A percentile compares a stretch with the other conserved stretches of the same genome.
Evolutionary conservation across 371 early-diverging fungal species (phyloP).

Genomic region (Umbelopsis sp.): DNA sequence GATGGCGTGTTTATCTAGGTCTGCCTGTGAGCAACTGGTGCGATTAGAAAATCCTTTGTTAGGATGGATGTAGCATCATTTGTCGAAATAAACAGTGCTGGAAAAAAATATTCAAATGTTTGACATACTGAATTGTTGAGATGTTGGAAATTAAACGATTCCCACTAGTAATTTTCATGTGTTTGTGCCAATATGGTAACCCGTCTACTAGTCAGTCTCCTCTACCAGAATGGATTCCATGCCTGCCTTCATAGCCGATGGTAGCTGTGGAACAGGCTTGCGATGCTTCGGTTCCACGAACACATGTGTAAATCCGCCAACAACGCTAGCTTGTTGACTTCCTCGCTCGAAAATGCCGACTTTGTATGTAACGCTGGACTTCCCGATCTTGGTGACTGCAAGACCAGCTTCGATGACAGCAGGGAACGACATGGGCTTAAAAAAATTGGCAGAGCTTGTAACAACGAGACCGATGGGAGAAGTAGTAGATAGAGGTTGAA

Average conservation of each 20-base stretch:
- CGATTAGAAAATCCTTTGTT: conserved; percentile 20
- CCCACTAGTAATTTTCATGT: no score
- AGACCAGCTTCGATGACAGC: conserved; percentile 58
- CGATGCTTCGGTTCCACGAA: conserved; percentile 45
- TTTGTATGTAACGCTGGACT: conserved; percentile 61
- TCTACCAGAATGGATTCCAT: neutral
- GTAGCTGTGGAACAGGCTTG: conserved; percentile 37
- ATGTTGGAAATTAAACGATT: neutral
- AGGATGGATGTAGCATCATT: neutral
- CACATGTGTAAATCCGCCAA: conserved; percentile 53
- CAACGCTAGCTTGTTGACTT: conserved; percentile 37
- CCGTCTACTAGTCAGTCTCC: neutral
- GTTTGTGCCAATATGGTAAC: no score
- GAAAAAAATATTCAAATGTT: neutral
- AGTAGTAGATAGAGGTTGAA: conserved; percentile 38
- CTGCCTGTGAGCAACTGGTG: conserved; percentile 44
- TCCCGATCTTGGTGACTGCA: conserved; percentile 56
- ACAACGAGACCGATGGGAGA: conserved; percentile 62
- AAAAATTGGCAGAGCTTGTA: conserved; percentile 52
- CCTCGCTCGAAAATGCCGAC: conserved; percentile 63
- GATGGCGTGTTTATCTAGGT: neutral
- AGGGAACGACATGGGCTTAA: conserved; percentile 58
- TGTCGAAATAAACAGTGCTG: neutral
- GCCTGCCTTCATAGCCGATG: conserved; percentile 30
- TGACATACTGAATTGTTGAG: neutral